phyloP scores from a whole-genome alignment of 495 filamentous ascomycete genomes.

The Aspergillus asperescens region DNA sequence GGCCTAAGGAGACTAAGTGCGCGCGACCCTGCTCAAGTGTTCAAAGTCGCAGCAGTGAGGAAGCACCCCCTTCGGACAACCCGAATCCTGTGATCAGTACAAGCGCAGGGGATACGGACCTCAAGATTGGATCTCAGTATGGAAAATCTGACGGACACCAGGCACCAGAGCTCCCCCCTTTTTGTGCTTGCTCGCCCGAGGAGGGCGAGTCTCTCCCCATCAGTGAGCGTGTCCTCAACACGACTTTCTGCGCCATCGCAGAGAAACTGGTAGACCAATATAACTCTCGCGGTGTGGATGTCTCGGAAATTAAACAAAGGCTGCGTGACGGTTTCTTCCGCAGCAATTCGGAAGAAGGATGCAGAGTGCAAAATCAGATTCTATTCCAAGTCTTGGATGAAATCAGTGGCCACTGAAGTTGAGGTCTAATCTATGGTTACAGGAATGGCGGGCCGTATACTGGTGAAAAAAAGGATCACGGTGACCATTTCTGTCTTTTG shows the following conservation, averaged over 20 bases:
- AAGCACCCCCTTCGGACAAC: not conserved
- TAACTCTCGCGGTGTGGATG: constrained; percentile 35
- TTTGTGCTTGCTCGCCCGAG: constrained; percentile 28
- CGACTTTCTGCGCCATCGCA: constrained; percentile 40
- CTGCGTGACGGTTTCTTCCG: constrained; percentile 36
- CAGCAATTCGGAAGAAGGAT: constrained; percentile 31
- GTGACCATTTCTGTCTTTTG: constrained; percentile 20
- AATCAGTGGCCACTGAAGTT: constrained; percentile 30
- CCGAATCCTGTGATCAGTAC: not conserved
- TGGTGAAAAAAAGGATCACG: constrained; percentile 7
- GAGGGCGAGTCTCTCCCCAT: constrained; percentile 15
- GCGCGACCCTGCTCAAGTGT: not conserved
- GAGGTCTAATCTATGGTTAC: not conserved
- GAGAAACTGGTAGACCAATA: constrained; percentile 38
- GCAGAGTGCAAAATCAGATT: constrained; percentile 40
- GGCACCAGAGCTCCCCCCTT: constrained; percentile 11
- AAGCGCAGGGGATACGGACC: not conserved
- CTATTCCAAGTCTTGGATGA: constrained; percentile 44
- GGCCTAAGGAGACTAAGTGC: not conserved
- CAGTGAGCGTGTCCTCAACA: constrained; percentile 31
- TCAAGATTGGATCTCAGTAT: not conserved
- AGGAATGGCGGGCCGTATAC: no score
- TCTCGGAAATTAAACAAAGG: constrained; percentile 30
- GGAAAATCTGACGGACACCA: not conserved
- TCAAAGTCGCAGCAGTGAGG: not conserved